A percentile compares a stretch with the other conserved stretches of the same genome.
These are phyloP conservation scores for Rhizopus microsporus DNA, from an alignment of 371 early-diverging fungal species.

Conservation along the genomic window DNA sequence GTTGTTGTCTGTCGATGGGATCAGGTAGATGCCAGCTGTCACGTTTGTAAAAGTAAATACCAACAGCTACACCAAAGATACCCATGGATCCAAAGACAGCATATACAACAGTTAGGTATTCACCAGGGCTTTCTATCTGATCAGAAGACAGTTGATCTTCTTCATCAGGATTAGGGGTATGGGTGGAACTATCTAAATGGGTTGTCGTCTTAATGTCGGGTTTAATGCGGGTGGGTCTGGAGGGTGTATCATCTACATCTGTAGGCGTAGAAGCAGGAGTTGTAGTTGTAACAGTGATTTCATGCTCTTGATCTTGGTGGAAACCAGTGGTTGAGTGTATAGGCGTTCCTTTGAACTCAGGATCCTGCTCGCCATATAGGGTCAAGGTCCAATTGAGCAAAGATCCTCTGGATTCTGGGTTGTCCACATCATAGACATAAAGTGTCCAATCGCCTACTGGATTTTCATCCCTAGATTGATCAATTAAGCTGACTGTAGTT, in stretches of 20 bases:
- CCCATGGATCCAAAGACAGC: conserved; percentile 20
- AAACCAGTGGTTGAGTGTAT: conserved; percentile 15
- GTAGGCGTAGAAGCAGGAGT: conserved; percentile 1
- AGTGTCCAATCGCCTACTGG: conserved; percentile 86
- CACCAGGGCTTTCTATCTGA: not conserved
- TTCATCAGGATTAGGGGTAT: not conserved
- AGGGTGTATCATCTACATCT: conserved; percentile 15
- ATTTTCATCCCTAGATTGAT: conserved; percentile 68
- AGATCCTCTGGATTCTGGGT: conserved; percentile 43
- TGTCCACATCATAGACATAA: conserved; percentile 57
- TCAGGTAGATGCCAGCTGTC: conserved; percentile 9
- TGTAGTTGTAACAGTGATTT: conserved; percentile 9
- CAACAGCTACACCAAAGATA: conserved; percentile 22
- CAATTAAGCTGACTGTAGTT: not conserved
- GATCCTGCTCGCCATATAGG: conserved; percentile 65
- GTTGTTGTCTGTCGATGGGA: not conserved
- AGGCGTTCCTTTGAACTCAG: conserved; percentile 33
- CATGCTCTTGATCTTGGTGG: conserved; percentile 22
- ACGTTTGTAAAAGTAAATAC: conserved; percentile 18
- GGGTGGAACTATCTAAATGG: not conserved
- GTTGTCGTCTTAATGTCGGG: not conserved
- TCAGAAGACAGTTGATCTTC: not conserved
- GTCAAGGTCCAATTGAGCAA: conserved; percentile 69
- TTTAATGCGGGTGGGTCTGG: conserved; percentile 30
- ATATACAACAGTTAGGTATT: conserved; percentile 14